Evolutionary conservation across 2,329 filamentous ascomycete genomes (phyloP).

Genomic region (Hymenoscyphus fructigenus): DNA sequence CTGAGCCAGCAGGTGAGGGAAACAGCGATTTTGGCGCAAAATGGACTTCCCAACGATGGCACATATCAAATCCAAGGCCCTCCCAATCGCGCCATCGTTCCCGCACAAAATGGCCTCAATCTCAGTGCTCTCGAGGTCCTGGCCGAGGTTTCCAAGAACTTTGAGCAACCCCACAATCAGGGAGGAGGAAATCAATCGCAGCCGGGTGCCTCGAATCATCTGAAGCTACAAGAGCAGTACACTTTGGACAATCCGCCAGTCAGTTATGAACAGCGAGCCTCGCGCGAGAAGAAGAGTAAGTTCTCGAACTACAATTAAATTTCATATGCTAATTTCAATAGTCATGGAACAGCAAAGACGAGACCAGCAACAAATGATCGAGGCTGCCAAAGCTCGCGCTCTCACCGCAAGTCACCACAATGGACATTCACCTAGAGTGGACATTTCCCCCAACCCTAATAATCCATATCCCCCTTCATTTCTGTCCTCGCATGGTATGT

Average conservation of each 20-base stretch:
- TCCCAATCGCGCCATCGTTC: slow-evolving; percentile 25
- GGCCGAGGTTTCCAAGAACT: slow-evolving; percentile 74
- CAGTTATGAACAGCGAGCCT: slow-evolving; percentile 45
- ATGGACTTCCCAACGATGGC: slow-evolving; percentile 59
- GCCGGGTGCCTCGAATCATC: slow-evolving; percentile 30
- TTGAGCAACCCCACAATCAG: slow-evolving; percentile 47
- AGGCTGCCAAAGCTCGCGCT: slow-evolving; percentile 1
- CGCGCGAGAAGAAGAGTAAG: slow-evolving; percentile 42
- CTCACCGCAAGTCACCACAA: background rate
- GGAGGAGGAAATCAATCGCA: background rate
- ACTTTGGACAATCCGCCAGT: slow-evolving; percentile 56
- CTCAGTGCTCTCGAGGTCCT: slow-evolving; percentile 84
- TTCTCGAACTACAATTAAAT: background rate
- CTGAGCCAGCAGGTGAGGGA: slow-evolving; percentile 73
- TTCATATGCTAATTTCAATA: background rate
- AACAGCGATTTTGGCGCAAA: slow-evolving; percentile 70
- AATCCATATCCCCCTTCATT: background rate
- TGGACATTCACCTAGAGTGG: background rate
- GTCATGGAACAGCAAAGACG: slow-evolving; percentile 4
- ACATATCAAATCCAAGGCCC: slow-evolving; percentile 26
- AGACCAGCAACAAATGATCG: background rate
- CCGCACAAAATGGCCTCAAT: slow-evolving; percentile 47
- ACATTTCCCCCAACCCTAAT: background rate
- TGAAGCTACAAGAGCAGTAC: slow-evolving; percentile 60
- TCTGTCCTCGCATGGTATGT: background rate